These are phyloP conservation scores for Tylopilus microsporus DNA, from an alignment of 1,284 basidiomycete species.

Conservation along the genomic window DNA sequence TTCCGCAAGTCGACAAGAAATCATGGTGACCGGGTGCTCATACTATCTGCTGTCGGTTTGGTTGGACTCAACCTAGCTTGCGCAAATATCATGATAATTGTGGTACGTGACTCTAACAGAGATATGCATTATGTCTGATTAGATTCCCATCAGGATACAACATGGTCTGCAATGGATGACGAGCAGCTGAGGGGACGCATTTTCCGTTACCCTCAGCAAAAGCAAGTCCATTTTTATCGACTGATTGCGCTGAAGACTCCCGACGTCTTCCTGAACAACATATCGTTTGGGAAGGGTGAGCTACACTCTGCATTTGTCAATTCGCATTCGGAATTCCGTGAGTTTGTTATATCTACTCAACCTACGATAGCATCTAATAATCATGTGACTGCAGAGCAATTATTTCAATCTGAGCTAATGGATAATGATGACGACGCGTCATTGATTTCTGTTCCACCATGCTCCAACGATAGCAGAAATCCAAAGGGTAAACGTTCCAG, in stretches of 20 bases:
- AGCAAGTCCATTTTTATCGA: slow-evolving; percentile 9
- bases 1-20: neutral
- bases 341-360: too few relatives aligned
- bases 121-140: neutral
- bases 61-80: slow-evolving; percentile 21
- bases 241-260: neutral
- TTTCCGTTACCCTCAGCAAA: slow-evolving; percentile 5
- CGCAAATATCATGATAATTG: slow-evolving; percentile 21
- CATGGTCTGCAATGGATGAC: slow-evolving; percentile 13
- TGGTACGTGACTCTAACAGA: slow-evolving; percentile 12
- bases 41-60: neutral
- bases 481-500: too few relatives aligned
- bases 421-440: too few relatives aligned
- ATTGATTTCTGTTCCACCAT: too few relatives aligned
- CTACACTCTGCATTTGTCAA: neutral
- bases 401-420: too few relatives aligned
- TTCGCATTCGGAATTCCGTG: too few relatives aligned
- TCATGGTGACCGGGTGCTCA: slow-evolving; percentile 1
- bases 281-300: neutral
- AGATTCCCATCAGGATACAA: neutral
- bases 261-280: neutral
- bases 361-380: too few relatives aligned
- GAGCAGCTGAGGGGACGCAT: slow-evolving; percentile 5
- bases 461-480: too few relatives aligned
- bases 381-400: too few relatives aligned